These are phyloP conservation scores for Mallotus nudiflorus DNA, from an alignment of 345 rosid genomes.

Conservation along the genomic window DNA sequence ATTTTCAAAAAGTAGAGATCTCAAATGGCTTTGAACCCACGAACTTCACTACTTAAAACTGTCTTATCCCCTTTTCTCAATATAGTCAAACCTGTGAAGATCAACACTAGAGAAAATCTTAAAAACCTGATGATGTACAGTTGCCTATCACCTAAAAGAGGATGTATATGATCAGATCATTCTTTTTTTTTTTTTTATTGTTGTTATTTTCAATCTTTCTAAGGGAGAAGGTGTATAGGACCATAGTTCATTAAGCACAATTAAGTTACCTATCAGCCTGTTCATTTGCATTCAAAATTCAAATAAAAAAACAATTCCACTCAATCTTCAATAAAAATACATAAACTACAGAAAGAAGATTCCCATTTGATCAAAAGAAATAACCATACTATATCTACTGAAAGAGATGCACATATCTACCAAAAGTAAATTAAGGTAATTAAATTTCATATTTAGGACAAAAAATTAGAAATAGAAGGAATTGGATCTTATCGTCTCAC, in stretches of 20 bases:
- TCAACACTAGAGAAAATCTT: neutral
- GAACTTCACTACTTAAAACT: neutral
- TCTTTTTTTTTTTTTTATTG: no score
- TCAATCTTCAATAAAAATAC: no score
- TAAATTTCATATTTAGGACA: neutral
- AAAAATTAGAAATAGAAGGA: neutral
- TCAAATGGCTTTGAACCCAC: neutral
- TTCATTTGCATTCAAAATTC: neutral
- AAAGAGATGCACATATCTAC: neutral
- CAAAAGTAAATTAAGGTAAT: neutral
- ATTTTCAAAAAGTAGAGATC: constrained; percentile 14
- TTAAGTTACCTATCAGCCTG: neutral
- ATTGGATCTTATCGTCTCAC: neutral
- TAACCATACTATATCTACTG: no score
- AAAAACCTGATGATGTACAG: neutral
- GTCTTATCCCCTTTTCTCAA: neutral
- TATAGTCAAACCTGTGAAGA: neutral
- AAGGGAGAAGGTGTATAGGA: neutral
- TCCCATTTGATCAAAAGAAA: constrained; percentile 5
- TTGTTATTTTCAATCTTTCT: neutral
- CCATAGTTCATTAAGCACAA: neutral
- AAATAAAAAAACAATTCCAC: no score
- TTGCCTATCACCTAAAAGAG: neutral
- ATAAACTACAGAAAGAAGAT: neutral
- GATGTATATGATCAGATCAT: neutral